Percentiles rank a stretch among this genome's conserved stretches.
Conservation (phyloP, 1,284 basidiomycete species). For the Cystobasidium pallidum region DNA sequence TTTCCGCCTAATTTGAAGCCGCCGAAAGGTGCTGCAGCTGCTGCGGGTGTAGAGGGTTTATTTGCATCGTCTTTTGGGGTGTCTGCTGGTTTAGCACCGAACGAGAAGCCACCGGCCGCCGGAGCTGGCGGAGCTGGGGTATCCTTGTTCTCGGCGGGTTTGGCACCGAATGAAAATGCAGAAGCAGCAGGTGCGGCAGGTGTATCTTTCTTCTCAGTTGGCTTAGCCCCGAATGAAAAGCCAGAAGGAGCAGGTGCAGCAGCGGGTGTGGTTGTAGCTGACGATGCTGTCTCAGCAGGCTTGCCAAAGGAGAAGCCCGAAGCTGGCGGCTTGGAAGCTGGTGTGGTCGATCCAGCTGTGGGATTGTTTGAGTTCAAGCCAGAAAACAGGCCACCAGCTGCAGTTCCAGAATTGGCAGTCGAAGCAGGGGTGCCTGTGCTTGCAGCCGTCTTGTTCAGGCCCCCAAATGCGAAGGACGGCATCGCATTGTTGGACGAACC, state of each 20-base stretch:
- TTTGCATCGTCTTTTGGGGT: conserved; percentile 17
- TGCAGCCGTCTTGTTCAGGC: conserved; percentile 14
- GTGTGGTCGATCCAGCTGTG: conserved; percentile 37
- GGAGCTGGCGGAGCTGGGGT: conserved; percentile 47
- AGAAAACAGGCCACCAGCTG: conserved; percentile 28
- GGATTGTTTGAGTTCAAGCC: conserved; percentile 8
- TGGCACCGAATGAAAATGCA: conserved; percentile 32
- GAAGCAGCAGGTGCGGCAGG: conserved; percentile 17
- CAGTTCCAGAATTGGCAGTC: conserved; percentile 18
- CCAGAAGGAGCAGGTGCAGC: conserved; percentile 33
- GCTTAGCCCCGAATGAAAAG: conserved; percentile 39
- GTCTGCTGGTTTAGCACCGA: conserved; percentile 41
- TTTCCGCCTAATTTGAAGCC: conserved; percentile 35
- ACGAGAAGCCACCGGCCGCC: conserved; percentile 32
- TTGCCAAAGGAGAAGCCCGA: conserved; percentile 47
- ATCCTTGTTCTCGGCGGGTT: conserved; percentile 44
- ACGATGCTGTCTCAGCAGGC: conserved; percentile 10
- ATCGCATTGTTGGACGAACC: conserved; percentile 14
- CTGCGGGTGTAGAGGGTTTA: conserved; percentile 13
- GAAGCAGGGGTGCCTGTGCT: conserved; percentile 1
- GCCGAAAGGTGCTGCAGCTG: conserved; percentile 15
- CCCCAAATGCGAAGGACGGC: conserved; percentile 24
- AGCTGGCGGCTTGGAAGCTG: conserved; percentile 37
- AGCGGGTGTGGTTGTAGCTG: conserved; percentile 46
- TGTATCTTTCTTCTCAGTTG: conserved; percentile 18